phyloP scores from a whole-genome alignment of 257 asterid species.

The Solanum pimpinellifolium region DNA sequence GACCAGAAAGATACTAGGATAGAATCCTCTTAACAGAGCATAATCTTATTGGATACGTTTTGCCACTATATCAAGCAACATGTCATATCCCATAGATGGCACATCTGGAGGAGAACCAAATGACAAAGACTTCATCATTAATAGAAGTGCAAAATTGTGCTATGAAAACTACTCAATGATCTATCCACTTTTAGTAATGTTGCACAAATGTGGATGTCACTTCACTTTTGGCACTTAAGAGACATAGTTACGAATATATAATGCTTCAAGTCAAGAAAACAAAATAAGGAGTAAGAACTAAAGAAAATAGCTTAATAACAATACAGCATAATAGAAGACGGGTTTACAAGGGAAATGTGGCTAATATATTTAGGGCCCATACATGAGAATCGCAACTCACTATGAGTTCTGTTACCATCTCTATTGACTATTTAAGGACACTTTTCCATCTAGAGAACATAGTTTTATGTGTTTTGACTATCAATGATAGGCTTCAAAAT shows the following conservation, averaged over 20 bases:
- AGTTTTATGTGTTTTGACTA: not conserved
- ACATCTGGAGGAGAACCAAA: not conserved
- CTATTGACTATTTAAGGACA: not conserved
- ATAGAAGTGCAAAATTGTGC: not conserved
- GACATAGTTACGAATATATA: not conserved
- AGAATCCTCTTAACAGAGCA: not conserved
- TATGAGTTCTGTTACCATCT: not conserved
- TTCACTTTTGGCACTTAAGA: not conserved
- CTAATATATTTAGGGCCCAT: not conserved
- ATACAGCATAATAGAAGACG: not conserved
- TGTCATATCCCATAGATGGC: not conserved
- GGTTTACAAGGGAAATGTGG: not conserved
- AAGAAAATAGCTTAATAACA: not conserved
- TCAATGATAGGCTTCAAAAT: not conserved
- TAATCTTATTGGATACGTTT: not conserved
- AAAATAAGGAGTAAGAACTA: not conserved
- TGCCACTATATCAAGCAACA: not conserved
- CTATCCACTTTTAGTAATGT: not conserved
- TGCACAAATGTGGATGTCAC: not conserved
- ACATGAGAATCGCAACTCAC: not conserved
- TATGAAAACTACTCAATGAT: not conserved
- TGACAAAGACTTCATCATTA: not conserved
- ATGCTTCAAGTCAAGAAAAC: not conserved
- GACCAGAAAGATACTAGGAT: not conserved
- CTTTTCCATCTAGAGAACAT: not conserved